A percentile compares a stretch with the other conserved stretches of the same genome.
These are phyloP conservation scores for Dioszegia crocea DNA, from an alignment of 768 basidiomycete species.

Conservation along the genomic window DNA sequence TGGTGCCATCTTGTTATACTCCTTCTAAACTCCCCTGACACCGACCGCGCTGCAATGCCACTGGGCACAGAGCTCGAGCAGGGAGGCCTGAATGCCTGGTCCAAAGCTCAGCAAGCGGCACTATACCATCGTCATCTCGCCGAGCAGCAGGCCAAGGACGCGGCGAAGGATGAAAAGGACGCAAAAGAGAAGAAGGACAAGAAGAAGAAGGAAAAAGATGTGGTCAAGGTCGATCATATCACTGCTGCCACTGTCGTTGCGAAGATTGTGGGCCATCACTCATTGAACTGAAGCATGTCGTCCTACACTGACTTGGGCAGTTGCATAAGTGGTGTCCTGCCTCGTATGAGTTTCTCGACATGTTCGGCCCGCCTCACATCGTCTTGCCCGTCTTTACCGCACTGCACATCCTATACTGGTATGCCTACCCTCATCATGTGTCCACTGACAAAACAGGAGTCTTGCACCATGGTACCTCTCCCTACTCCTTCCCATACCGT, in stretches of 20 bases:
- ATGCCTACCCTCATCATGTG: not conserved
- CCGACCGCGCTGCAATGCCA: too few species aligned
- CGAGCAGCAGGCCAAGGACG: constrained; percentile 22
- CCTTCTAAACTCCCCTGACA: too few species aligned
- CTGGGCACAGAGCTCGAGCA: too few species aligned
- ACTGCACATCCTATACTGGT: constrained; percentile 30
- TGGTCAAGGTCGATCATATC: constrained; percentile 20
- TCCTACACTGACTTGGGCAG: constrained; percentile 12
- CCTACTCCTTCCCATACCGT: constrained; percentile 23
- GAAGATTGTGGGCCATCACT: not conserved
- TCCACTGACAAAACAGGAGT: not conserved
- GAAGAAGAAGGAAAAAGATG: constrained; percentile 22
- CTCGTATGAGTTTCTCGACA: constrained; percentile 22
- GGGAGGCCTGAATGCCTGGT: constrained; percentile 25
- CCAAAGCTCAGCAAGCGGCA: constrained; percentile 29
- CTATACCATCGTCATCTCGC: constrained; percentile 26
- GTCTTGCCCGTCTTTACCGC: constrained; percentile 18
- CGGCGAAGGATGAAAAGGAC: constrained; percentile 14
- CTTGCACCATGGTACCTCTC: constrained; percentile 31
- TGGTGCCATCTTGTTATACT: too few species aligned
- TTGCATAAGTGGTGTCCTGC: constrained; percentile 30
- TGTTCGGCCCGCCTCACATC: constrained; percentile 28
- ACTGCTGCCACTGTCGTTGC: constrained; percentile 15
- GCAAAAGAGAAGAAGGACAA: constrained; percentile 14
- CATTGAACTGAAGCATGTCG: too few species aligned